Base-by-base conservation (phyloP, 2,329 filamentous ascomycete genomes). In the Cercospora zeae-maydis region DNA sequence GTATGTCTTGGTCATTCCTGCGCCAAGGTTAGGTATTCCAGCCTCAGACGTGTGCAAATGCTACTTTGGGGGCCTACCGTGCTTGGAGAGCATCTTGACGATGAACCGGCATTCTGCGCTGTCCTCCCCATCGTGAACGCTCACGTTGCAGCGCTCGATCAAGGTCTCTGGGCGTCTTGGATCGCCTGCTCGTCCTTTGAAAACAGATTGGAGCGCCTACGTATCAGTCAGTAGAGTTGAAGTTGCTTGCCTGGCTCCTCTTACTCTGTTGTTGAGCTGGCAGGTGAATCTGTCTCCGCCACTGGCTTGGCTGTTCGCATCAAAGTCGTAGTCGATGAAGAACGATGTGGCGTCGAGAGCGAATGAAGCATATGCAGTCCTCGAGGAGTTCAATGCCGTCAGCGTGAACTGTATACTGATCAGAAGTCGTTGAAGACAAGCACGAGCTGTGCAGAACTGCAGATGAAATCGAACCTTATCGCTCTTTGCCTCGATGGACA, bases 381-480 rank as follows among this genome's bases (percentile, higher is more conserved):
- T 91, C 61, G 90, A 91, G n/a, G 85, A 84, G 74, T 93, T 93
- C 66, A 93, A 79, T 13, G 90, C 86, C 13, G 89, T 91, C 59
- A 93, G 80, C 4, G 88, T 82, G 67, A 93, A 83, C 90, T 91
- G 65, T 53, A 6, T 13, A 30, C 14, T 30, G n/a, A 55, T 69
- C 55, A 71, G 66, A 31, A 52, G 47, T 13, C 19, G 36, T 34
- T 42, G 34, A 54, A 19, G 4, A 11, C n/a, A n/a, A 24, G n/a
- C 34, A 55, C 24, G 55, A 53, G 39, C 13, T 34, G n/a, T 45
- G 24, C n/a, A n/a, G n/a, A n/a, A n/a, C n/a, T 16, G 42, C 30
- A 47, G 27, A 42, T 49, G 42, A 7, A 30, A 21, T 61, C 74
- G 30, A 76, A 89, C 89, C 74, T 84, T 85, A 70, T 91, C 88